Conservation (phyloP, 2,329 filamentous ascomycete genomes). For the Sphaerulina vaccinii region DNA sequence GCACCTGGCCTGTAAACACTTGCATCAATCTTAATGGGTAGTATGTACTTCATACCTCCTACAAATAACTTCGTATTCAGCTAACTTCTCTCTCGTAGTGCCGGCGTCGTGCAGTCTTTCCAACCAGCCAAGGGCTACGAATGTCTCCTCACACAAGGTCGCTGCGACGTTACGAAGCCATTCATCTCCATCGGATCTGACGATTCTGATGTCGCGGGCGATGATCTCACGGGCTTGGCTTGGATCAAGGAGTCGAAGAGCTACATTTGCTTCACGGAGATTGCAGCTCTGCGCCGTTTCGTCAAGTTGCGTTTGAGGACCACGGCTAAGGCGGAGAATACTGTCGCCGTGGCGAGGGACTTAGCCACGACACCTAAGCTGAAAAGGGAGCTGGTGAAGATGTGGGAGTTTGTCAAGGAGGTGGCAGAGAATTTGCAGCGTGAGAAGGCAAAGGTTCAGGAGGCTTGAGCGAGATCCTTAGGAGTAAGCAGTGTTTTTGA, state of each 20-base stretch:
- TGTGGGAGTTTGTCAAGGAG: not conserved
- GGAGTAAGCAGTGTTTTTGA: no score
- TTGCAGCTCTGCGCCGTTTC: slow-evolving; percentile 18
- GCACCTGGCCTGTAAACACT: slow-evolving; percentile 27
- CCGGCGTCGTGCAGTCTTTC: slow-evolving; percentile 27
- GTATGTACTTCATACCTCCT: slow-evolving; percentile 22
- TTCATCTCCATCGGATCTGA: slow-evolving; percentile 19
- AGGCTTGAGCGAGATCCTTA: not conserved
- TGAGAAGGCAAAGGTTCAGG: not conserved
- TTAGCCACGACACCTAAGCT: not conserved
- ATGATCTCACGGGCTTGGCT: slow-evolving; percentile 23
- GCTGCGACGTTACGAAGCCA: slow-evolving; percentile 23
- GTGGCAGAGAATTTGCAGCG: not conserved
- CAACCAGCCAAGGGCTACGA: slow-evolving; percentile 28
- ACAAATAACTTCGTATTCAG: not conserved
- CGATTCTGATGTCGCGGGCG: slow-evolving; percentile 8
- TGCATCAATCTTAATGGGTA: slow-evolving; percentile 33
- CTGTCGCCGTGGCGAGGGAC: not conserved
- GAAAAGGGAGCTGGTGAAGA: slow-evolving; percentile 1
- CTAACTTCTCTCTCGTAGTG: slow-evolving; percentile 8
- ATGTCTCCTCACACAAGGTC: slow-evolving; percentile 34
- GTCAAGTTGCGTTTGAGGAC: slow-evolving; percentile 20
- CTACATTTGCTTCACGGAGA: slow-evolving; percentile 31
- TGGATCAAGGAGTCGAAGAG: slow-evolving; percentile 30
- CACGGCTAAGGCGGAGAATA: no score